These are phyloP conservation scores for Cercis canadensis DNA, from an alignment of 306 rosid species.

Conservation along the genomic window DNA sequence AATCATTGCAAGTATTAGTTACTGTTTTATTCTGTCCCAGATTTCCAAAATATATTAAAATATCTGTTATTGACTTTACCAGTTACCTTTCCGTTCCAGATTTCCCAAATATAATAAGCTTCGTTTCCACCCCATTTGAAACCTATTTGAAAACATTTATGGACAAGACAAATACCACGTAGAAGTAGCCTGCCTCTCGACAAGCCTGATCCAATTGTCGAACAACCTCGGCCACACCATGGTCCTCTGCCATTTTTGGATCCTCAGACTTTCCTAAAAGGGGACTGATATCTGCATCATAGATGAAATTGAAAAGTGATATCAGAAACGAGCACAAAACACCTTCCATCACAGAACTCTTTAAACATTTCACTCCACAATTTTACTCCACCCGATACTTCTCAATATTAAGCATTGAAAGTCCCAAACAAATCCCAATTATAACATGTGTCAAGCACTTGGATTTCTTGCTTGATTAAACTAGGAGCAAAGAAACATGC, in stretches of 20 bases:
- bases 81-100: too few relatives aligned
- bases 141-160: too few relatives aligned
- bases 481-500: neutral
- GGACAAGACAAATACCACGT: conserved; percentile 61
- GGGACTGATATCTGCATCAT: conserved; percentile 66
- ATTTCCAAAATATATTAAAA: too few relatives aligned
- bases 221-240: conserved; percentile 65
- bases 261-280: conserved; percentile 73
- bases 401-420: neutral
- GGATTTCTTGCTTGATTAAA: too few relatives aligned
- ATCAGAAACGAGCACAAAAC: conserved; percentile 13
- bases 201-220: conserved; percentile 84
- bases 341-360: neutral
- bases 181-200: conserved; percentile 87
- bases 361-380: neutral
- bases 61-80: too few relatives aligned
- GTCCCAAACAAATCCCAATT: neutral
- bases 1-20: too few relatives aligned
- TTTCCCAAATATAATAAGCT: too few relatives aligned
- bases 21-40: too few relatives aligned
- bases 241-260: conserved; percentile 70
- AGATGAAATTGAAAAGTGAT: too few relatives aligned
- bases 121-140: too few relatives aligned
- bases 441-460: neutral
- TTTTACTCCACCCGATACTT: neutral